Conservation (phyloP, 2,329 filamentous ascomycete genomes). For the Akanthomyces muscarius region DNA sequence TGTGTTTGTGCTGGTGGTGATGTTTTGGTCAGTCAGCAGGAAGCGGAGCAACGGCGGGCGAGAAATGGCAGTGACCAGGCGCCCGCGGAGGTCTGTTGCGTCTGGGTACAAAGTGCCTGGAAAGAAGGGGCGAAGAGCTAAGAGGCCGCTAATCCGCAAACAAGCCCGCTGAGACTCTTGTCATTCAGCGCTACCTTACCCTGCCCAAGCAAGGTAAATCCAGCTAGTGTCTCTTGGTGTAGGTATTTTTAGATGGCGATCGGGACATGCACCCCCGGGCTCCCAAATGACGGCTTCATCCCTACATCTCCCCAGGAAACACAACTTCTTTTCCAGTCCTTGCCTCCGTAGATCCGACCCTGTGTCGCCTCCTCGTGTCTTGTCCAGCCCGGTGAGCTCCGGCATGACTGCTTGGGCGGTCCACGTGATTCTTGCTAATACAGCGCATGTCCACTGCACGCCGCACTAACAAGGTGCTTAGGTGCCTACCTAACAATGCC, state of each 20-base stretch:
- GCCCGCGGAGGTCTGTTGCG: neutral
- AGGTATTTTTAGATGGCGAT: neutral
- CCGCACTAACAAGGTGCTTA: neutral
- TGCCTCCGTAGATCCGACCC: neutral
- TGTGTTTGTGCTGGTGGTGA: slow-evolving; percentile 1
- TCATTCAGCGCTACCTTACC: too few relatives aligned
- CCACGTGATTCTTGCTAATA: slow-evolving; percentile 3
- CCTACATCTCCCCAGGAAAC: neutral
- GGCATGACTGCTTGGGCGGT: neutral
- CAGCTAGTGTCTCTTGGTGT: neutral
- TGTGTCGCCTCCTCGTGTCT: slow-evolving; percentile 8
- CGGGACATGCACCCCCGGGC: neutral
- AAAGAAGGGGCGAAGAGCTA: too few relatives aligned
- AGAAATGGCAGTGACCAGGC: neutral
- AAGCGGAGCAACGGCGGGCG: slow-evolving; percentile 3
- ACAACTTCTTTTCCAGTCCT: neutral
- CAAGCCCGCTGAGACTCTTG: too few relatives aligned
- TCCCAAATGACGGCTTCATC: neutral
- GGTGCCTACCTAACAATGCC: neutral
- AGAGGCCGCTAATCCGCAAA: too few relatives aligned
- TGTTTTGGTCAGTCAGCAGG: slow-evolving; percentile 15
- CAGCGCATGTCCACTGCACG: neutral
- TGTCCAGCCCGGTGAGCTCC: neutral
- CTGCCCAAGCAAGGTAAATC: too few relatives aligned
- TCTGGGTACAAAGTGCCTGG: too few relatives aligned